Percentiles rank a stretch among this genome's conserved stretches.
Conservation (phyloP, 495 filamentous ascomycete genomes). For the Elasticomyces elasticus region DNA sequence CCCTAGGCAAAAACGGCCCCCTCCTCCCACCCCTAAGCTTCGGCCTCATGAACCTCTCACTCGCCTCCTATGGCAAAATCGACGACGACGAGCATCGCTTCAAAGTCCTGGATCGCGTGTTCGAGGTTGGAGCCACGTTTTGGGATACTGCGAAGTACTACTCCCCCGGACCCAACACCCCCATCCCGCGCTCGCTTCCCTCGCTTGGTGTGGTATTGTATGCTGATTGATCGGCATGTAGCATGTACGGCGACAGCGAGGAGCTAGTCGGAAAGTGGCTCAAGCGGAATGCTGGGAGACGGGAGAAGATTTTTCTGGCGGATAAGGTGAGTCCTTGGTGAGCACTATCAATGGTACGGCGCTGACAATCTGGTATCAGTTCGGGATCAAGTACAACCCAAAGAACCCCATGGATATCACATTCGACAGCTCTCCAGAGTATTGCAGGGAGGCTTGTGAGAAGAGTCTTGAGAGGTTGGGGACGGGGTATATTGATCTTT, state of each 20-base stretch:
- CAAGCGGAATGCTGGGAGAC: slow-evolving; percentile 41
- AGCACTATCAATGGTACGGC: too few relatives aligned
- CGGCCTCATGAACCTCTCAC: slow-evolving; percentile 42
- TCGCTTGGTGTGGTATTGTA: too few relatives aligned
- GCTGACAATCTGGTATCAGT: slow-evolving; percentile 42
- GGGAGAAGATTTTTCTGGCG: slow-evolving; percentile 47
- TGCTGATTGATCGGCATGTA: background rate
- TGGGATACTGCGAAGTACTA: slow-evolving; percentile 55
- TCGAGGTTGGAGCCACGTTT: slow-evolving; percentile 39
- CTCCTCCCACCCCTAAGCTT: slow-evolving; percentile 41
- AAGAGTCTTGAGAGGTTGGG: slow-evolving; percentile 37
- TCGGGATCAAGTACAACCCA: slow-evolving; percentile 33
- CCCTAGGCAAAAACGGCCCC: slow-evolving; percentile 44
- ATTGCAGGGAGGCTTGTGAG: slow-evolving; percentile 38
- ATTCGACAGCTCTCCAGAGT: slow-evolving; percentile 36
- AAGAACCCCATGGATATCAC: slow-evolving; percentile 3
- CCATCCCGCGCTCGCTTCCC: slow-evolving; percentile 19
- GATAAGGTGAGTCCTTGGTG: too few relatives aligned
- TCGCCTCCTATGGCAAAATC: slow-evolving; percentile 31
- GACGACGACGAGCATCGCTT: slow-evolving; percentile 41
- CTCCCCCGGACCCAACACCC: slow-evolving; percentile 22
- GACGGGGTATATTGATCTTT: slow-evolving; percentile 7
- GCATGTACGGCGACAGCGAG: slow-evolving; percentile 40
- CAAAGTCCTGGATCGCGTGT: slow-evolving; percentile 42
- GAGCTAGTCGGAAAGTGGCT: slow-evolving; percentile 51